These are phyloP conservation scores for Hevea brasiliensis DNA, from an alignment of 345 rosid genomes.

Conservation along the genomic window DNA sequence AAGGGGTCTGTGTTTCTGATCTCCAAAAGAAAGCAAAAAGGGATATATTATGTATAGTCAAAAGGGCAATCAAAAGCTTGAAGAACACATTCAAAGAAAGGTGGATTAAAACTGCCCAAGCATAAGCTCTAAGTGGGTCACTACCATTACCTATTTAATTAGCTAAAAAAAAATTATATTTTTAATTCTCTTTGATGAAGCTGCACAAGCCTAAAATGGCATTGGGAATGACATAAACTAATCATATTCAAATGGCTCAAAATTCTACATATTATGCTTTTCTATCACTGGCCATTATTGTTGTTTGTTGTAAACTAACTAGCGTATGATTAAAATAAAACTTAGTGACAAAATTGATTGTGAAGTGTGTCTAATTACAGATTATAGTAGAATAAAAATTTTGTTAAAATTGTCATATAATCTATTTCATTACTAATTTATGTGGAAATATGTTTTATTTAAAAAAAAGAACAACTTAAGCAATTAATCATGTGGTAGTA, in stretches of 20 bases:
- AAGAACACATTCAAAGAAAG: slow-evolving; percentile 24
- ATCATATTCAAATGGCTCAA: slow-evolving; percentile 43
- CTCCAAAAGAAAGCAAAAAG: slow-evolving; percentile 31
- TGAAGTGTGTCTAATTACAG: no score
- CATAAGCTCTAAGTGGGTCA: slow-evolving; percentile 38
- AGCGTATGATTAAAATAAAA: no score
- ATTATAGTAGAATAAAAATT: no score
- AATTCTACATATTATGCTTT: slow-evolving; percentile 21
- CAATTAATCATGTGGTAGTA: slow-evolving; percentile 2
- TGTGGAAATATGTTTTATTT: no score
- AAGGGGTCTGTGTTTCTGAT: slow-evolving; percentile 28
- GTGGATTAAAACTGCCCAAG: slow-evolving; percentile 37
- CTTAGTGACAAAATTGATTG: no score
- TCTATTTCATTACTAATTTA: no score
- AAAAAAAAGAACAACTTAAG: neutral
- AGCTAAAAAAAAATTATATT: slow-evolving; percentile 13
- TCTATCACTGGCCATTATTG: slow-evolving; percentile 29
- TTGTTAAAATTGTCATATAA: no score
- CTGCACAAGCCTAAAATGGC: slow-evolving; percentile 40
- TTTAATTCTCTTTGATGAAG: slow-evolving; percentile 14
- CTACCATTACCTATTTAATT: slow-evolving; percentile 1
- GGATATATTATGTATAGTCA: slow-evolving; percentile 30
- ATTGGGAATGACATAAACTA: slow-evolving; percentile 52
- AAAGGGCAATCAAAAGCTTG: slow-evolving; percentile 42
- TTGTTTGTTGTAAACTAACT: no score